These are phyloP conservation scores for Parasitella parasitica DNA, from an alignment of 371 early-diverging fungal species.

Conservation along the genomic window DNA sequence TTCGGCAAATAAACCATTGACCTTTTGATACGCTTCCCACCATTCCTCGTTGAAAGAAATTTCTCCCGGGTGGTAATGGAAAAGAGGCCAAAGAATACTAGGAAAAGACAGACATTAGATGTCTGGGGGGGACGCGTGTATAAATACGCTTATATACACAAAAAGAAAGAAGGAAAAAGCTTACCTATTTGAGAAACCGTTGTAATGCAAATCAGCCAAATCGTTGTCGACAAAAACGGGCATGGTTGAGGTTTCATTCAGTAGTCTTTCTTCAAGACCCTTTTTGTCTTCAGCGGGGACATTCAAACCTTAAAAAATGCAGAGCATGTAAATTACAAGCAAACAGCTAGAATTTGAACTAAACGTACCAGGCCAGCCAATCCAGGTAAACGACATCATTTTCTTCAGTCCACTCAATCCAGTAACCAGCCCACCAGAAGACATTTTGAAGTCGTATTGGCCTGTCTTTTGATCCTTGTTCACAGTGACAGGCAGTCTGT, in stretches of 20 bases:
- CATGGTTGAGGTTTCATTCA: slow-evolving; percentile 84
- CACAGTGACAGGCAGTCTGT: slow-evolving; percentile 98
- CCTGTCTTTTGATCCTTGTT: slow-evolving; percentile 63
- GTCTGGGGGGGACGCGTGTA: background rate
- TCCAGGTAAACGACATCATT: slow-evolving; percentile 97
- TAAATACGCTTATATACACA: no score
- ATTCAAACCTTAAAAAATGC: slow-evolving; percentile 68
- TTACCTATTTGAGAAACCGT: slow-evolving; percentile 97
- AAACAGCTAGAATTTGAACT: background rate
- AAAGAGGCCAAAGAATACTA: slow-evolving; percentile 92
- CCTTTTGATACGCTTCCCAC: slow-evolving; percentile 95
- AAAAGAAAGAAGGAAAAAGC: no score
- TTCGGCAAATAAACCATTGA: slow-evolving; percentile 89
- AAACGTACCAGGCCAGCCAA: slow-evolving; percentile 95
- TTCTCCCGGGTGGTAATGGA: slow-evolving; percentile 98
- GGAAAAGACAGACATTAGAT: background rate
- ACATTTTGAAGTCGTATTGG: slow-evolving; percentile 79
- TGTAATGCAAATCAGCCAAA: slow-evolving; percentile 97
- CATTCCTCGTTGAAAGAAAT: slow-evolving; percentile 88
- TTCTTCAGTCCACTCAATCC: slow-evolving; percentile 95
- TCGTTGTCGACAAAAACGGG: slow-evolving; percentile 97
- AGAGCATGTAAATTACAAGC: background rate
- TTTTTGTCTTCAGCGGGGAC: slow-evolving; percentile 83
- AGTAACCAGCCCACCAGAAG: slow-evolving; percentile 97
- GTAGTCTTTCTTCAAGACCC: slow-evolving; percentile 68